These are phyloP conservation scores for Moringa oleifera DNA, from an alignment of 345 rosid genomes.

Conservation along the genomic window DNA sequence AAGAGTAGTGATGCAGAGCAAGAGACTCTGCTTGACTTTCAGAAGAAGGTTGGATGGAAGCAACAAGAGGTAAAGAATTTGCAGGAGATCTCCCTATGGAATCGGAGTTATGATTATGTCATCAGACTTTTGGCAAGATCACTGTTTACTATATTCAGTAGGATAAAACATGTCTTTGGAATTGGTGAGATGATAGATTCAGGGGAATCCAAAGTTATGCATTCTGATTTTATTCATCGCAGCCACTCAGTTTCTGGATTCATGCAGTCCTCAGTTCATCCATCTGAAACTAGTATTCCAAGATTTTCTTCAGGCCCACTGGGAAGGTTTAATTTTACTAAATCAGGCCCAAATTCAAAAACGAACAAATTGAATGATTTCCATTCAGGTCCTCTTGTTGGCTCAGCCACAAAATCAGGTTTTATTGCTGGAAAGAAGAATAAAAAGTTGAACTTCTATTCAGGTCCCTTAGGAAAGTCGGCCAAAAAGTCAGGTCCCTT, in stretches of 20 bases:
- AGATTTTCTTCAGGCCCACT: slow-evolving; percentile 86
- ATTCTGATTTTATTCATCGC: slow-evolving; percentile 51
- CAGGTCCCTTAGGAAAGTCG: slow-evolving; percentile 60
- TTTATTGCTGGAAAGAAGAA: slow-evolving; percentile 35
- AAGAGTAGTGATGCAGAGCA: slow-evolving; percentile 47
- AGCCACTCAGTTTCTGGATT: slow-evolving; percentile 67
- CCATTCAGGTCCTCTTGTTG: slow-evolving; percentile 78
- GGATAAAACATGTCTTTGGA: slow-evolving; percentile 70
- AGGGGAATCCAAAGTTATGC: slow-evolving; percentile 32
- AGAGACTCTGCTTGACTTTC: slow-evolving; percentile 53
- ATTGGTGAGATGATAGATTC: slow-evolving; percentile 34
- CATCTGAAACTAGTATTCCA: slow-evolving; percentile 41
- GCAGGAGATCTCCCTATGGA: slow-evolving; percentile 80
- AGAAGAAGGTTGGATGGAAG: slow-evolving; percentile 81
- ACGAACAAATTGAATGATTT: slow-evolving; percentile 44
- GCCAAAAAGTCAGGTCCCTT: slow-evolving; percentile 57
- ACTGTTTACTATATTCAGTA: slow-evolving; percentile 60
- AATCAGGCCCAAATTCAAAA: slow-evolving; percentile 43
- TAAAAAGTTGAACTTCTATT: slow-evolving; percentile 40
- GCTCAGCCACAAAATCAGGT: slow-evolving; percentile 42
- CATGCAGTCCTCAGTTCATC: slow-evolving; percentile 49
- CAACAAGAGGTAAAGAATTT: slow-evolving; percentile 74
- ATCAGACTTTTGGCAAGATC: slow-evolving; percentile 72
- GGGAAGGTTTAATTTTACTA: slow-evolving; percentile 35
- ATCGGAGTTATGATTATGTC: slow-evolving; percentile 69